Conservation (phyloP, 2,329 filamentous ascomycete genomes). For the Apiospora hydei region DNA sequence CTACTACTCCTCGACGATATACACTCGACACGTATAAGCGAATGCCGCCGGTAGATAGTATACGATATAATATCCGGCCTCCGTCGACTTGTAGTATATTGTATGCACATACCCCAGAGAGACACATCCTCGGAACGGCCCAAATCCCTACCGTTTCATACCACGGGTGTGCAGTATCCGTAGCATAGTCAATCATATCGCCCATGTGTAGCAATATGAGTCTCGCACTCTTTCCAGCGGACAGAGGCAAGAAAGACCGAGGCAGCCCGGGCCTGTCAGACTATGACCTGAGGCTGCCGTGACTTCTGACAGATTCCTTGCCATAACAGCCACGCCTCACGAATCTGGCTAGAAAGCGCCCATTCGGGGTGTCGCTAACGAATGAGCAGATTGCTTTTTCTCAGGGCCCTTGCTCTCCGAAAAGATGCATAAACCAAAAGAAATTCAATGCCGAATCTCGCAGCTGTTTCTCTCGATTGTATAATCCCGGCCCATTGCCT, state of each 20-base stretch:
- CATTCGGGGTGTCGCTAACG: neutral
- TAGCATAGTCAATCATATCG: neutral
- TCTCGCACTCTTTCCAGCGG: too few relatives aligned
- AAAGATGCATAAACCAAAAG: neutral
- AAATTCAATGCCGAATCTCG: neutral
- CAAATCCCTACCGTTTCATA: neutral
- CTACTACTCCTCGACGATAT: too few relatives aligned
- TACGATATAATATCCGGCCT: neutral
- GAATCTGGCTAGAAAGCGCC: neutral
- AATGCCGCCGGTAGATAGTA: neutral
- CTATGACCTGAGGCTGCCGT: neutral
- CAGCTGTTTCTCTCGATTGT: neutral
- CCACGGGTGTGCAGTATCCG: neutral
- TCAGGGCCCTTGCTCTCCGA: neutral
- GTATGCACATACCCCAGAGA: neutral
- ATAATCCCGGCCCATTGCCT: neutral
- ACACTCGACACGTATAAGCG: too few relatives aligned
- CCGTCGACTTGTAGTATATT: neutral
- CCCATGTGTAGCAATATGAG: neutral
- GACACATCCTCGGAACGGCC: neutral
- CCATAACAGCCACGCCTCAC: neutral
- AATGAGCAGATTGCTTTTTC: neutral
- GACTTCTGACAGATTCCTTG: neutral
- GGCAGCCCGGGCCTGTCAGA: neutral
- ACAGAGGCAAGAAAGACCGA: neutral